Base-by-base conservation (phyloP, 495 filamentous ascomycete species). In the Xylaria telfairii region DNA sequence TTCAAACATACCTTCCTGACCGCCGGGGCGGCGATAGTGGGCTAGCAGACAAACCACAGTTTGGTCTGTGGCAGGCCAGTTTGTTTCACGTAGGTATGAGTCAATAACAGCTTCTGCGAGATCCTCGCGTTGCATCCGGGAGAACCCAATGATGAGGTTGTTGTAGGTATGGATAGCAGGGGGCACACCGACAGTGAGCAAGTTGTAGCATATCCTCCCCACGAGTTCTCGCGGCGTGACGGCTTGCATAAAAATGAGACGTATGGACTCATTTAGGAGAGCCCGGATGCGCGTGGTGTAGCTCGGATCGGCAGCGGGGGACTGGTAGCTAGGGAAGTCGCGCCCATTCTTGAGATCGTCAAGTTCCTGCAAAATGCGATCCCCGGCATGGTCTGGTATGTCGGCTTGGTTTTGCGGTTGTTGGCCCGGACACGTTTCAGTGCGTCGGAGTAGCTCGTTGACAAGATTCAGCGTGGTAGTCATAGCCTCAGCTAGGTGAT, bases 161-260 rank as follows among this genome's bases (percentile, higher is more conserved):
- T 93, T 93, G 81, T 90, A 93, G 13, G 89, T 93, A 41, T 85
- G 74, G 19, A 90, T 82, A 63, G 84, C 85, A 2, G 91, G 91
- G 6, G 90, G 85, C 4, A 85, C 77, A 5, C 79, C 70, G 5
- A 84, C 87, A 4, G 86, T 79, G 15, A 93, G 82, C 3, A 95
- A 78, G 77, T 91, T 90, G 74, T 90, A 90, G 78, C 89, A 92
- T 32, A 94, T 85, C 72, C 88, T 90, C 3, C 83, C 84, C 10
- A 91, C 76, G 37, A 82, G 74, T 26, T 81, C 75, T 28, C 76
- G 75, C 32, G 69, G 54, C 30, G 57, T 54, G 42, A 47, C 24
- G 47, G 67, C 71, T 2, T 75, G 64, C n/a, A 71, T 71, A 32
- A 84, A 74, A 9, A 83, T 79, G 63, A 72, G 69, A 15, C 74